Conservation (phyloP, 1,284 basidiomycete genomes). For the Cystobasidium sp. region DNA sequence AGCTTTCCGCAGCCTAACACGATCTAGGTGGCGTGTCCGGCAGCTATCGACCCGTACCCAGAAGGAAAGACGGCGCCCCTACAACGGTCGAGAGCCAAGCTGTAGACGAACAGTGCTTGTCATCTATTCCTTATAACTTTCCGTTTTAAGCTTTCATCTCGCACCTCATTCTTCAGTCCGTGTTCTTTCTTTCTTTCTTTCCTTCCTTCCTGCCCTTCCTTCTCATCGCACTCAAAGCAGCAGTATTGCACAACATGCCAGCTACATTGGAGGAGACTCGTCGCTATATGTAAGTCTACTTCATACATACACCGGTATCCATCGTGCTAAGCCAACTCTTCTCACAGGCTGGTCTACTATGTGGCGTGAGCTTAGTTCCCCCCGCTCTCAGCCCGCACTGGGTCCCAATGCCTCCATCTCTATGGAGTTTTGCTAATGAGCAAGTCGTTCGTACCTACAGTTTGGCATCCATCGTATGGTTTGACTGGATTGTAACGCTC, state of each 20-base stretch:
- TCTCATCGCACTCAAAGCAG: not conserved
- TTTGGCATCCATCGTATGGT: slow-evolving; percentile 1
- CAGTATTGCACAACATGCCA: not conserved
- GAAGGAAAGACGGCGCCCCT: no score
- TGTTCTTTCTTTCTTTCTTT: not conserved
- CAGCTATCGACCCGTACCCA: no score
- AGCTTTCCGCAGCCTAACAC: no score
- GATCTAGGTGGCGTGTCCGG: no score
- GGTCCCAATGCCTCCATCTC: not conserved
- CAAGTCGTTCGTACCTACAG: not conserved
- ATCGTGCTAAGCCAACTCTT: not conserved
- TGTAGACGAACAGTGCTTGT: no score
- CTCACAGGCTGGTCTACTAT: slow-evolving; percentile 13
- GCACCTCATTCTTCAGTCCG: no score
- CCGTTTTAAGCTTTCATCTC: no score
- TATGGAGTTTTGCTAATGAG: not conserved
- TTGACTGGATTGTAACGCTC: slow-evolving; percentile 12
- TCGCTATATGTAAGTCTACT: slow-evolving; percentile 5
- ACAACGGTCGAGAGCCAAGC: no score
- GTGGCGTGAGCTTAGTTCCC: slow-evolving; percentile 12
- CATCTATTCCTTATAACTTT: no score
- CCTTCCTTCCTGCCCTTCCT: not conserved
- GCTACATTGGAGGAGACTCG: slow-evolving; percentile 15
- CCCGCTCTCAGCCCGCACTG: not conserved
- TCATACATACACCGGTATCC: not conserved